Evolutionary conservation across 2,329 filamentous ascomycete genomes (phyloP).

Genomic region (Colletotrichum scovillei): DNA sequence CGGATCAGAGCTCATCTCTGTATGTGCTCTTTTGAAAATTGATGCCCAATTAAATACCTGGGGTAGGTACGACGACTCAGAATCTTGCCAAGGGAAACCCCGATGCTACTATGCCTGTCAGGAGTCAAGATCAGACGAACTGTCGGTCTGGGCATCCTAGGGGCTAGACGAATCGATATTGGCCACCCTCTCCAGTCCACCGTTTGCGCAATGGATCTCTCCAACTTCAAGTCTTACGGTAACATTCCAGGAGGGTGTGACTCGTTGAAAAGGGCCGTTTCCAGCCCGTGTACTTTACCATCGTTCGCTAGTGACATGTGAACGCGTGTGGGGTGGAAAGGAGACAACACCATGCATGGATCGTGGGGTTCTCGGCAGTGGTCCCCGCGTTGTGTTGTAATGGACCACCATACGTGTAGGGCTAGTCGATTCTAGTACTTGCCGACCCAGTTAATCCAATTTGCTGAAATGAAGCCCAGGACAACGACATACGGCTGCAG

Average conservation of each 20-base stretch:
- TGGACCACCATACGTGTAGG: neutral
- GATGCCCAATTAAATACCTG: no score
- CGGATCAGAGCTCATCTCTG: neutral
- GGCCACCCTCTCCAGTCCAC: neutral
- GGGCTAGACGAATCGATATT: neutral
- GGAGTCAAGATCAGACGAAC: conserved; percentile 12
- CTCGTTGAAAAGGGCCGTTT: neutral
- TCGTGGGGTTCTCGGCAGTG: neutral
- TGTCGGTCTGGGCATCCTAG: neutral
- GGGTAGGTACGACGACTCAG: neutral
- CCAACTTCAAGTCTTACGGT: neutral
- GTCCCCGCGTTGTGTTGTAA: neutral
- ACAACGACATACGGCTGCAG: neutral
- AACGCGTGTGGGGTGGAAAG: neutral
- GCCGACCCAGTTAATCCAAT: neutral
- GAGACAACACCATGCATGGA: conserved; percentile 1
- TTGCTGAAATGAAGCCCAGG: neutral
- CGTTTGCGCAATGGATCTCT: neutral
- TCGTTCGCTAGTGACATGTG: neutral
- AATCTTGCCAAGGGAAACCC: neutral
- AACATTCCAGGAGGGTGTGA: neutral
- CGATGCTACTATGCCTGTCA: neutral
- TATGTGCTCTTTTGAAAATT: neutral
- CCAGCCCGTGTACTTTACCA: neutral
- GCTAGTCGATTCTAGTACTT: neutral